phyloP scores from a whole-genome alignment of 495 filamentous ascomycete genomes.

The Ascodesmis nigricans region DNA sequence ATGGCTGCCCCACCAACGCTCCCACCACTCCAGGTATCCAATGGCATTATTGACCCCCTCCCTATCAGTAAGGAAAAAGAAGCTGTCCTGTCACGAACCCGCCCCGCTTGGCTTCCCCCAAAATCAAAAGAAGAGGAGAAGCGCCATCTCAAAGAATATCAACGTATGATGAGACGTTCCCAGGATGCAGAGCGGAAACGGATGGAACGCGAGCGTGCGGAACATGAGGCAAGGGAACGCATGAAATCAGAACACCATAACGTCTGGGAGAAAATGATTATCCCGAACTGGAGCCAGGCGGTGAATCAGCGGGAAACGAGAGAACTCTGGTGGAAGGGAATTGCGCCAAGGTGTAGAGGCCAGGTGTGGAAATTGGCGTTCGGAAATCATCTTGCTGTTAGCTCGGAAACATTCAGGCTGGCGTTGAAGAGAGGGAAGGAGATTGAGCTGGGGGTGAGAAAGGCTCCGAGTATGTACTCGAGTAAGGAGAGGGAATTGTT shows the following conservation, averaged over 20 bases:
- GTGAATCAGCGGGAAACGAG: slow-evolving; percentile 52
- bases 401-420: slow-evolving; percentile 50
- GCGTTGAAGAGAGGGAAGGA: slow-evolving; percentile 56
- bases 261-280: slow-evolving; percentile 73
- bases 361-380: slow-evolving; percentile 68
- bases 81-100: slow-evolving; percentile 67
- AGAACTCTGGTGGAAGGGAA: slow-evolving; percentile 85
- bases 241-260: slow-evolving; percentile 47
- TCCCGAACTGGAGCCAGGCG: slow-evolving; percentile 66
- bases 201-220: slow-evolving; percentile 27
- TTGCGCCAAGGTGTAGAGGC: slow-evolving; percentile 60
- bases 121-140: slow-evolving; percentile 86
- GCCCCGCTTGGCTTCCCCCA: slow-evolving; percentile 86
- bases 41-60: slow-evolving; percentile 89
- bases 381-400: slow-evolving; percentile 68
- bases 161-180: slow-evolving; percentile 73
- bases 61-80: slow-evolving; percentile 95
- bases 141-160: slow-evolving; percentile 74
- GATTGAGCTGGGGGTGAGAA: slow-evolving; percentile 31
- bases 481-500: slow-evolving; percentile 41
- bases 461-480: slow-evolving; percentile 21
- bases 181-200: slow-evolving; percentile 42
- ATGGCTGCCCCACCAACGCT: slow-evolving; percentile 25
- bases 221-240: slow-evolving; percentile 29
- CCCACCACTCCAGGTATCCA: slow-evolving; percentile 63